Percentiles rank a stretch among this genome's conserved stretches.
Conservation (phyloP, 495 filamentous ascomycete species). For the Penicillium pancosmium region DNA sequence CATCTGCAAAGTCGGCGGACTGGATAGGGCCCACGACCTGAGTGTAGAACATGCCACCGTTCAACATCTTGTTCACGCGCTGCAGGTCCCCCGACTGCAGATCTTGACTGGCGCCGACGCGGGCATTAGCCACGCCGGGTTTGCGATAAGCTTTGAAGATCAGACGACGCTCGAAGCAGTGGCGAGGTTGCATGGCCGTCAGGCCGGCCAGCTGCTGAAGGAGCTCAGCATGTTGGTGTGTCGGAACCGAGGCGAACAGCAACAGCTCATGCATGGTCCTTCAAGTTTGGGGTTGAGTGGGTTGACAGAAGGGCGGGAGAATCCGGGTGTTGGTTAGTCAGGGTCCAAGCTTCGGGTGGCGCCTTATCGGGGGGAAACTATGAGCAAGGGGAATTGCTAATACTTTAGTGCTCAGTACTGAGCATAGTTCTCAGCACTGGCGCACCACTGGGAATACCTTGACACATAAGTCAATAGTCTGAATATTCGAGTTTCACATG, state of each 20-base stretch:
- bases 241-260: conserved; percentile 52
- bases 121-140: conserved; percentile 37
- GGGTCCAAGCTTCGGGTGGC: conserved; percentile 21
- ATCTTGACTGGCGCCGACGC: conserved; percentile 49
- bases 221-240: conserved; percentile 57
- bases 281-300: conserved; percentile 4
- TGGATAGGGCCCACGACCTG: conserved; percentile 49
- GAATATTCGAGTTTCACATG: no score
- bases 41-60: conserved; percentile 54
- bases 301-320: conserved; percentile 23
- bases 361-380: conserved; percentile 2
- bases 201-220: conserved; percentile 69
- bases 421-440: no score
- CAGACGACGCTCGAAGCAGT: conserved; percentile 61
- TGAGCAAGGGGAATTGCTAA: conserved; percentile 4
- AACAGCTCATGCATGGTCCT: conserved; percentile 49
- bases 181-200: conserved; percentile 66
- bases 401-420: background rate
- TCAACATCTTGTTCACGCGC: conserved; percentile 50
- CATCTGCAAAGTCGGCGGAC: conserved; percentile 34
- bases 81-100: conserved; percentile 45
- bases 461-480: no score
- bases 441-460: no score
- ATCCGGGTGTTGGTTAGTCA: conserved; percentile 32
- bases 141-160: conserved; percentile 66